Conservation (phyloP, 257 asterid genomes). For the Nemophila menziesii region DNA sequence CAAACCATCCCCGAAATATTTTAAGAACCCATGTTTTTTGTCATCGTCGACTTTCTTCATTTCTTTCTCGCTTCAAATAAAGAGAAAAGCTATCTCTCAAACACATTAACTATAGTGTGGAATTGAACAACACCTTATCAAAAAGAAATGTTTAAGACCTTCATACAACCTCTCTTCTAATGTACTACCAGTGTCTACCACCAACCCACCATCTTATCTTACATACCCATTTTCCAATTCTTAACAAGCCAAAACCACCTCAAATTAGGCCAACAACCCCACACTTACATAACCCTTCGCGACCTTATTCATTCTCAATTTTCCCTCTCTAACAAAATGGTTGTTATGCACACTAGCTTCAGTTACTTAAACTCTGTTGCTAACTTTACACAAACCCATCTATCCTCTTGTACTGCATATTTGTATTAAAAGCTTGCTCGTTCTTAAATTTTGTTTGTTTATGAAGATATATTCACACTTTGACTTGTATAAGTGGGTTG, state of each 20-base stretch:
- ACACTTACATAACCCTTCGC: constrained; percentile 38
- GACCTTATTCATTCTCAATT: neutral
- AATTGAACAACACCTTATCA: too few relatives aligned
- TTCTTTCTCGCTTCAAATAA: too few relatives aligned
- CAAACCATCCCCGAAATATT: too few relatives aligned
- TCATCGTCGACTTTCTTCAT: too few relatives aligned
- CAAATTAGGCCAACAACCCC: constrained; percentile 61
- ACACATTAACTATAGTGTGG: too few relatives aligned
- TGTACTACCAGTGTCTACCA: constrained; percentile 9
- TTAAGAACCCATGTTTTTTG: too few relatives aligned
- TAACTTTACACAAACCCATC: constrained; percentile 25
- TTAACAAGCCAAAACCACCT: constrained; percentile 43
- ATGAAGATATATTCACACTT: constrained; percentile 45
- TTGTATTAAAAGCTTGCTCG: constrained; percentile 60
- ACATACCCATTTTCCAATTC: constrained; percentile 41
- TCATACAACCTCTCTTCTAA: constrained; percentile 30
- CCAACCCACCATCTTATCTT: constrained; percentile 20
- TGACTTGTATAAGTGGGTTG: constrained; percentile 48
- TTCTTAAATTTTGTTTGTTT: constrained; percentile 17
- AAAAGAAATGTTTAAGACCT: constrained; percentile 24
- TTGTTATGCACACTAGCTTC: constrained; percentile 85
- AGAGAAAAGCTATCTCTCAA: too few relatives aligned
- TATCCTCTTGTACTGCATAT: constrained; percentile 47
- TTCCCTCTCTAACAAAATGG: constrained; percentile 57
- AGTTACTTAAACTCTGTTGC: constrained; percentile 59